Percentiles rank a stretch among this genome's conserved stretches.
Conservation (phyloP, 148 eudicot species). For the Spergularia marina region DNA sequence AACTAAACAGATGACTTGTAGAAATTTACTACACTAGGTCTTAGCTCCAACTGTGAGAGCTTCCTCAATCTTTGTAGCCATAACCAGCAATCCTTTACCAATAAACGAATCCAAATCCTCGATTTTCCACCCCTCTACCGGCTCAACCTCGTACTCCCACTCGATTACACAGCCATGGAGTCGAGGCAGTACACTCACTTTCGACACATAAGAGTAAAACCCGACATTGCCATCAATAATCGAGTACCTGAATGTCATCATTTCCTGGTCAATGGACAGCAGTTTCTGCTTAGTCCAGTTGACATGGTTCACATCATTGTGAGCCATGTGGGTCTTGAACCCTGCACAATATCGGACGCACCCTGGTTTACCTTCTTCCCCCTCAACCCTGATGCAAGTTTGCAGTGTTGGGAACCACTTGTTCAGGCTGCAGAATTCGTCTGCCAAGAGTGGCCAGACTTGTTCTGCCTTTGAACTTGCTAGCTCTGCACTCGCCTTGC, state of each 20-base stretch:
- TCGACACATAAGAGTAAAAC: slow-evolving; percentile 35
- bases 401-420: slow-evolving; percentile 40
- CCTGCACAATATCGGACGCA: slow-evolving; percentile 38
- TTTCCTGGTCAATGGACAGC: slow-evolving; percentile 25
- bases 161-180: slow-evolving; percentile 34
- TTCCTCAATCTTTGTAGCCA: slow-evolving; percentile 38
- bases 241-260: slow-evolving; percentile 29
- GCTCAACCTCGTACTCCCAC: slow-evolving; percentile 42
- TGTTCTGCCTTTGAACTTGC: slow-evolving; percentile 25
- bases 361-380: slow-evolving; percentile 30
- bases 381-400: slow-evolving; percentile 28
- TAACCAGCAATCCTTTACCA: slow-evolving; percentile 32
- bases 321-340: slow-evolving; percentile 28
- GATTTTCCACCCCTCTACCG: slow-evolving; percentile 35
- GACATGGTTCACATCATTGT: slow-evolving; percentile 9
- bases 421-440: slow-evolving; percentile 33
- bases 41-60: slow-evolving; percentile 17
- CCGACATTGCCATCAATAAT: slow-evolving; percentile 45
- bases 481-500: slow-evolving; percentile 33
- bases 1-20: too few relatives aligned
- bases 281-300: slow-evolving; percentile 46
- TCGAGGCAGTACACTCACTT: slow-evolving; percentile 22
- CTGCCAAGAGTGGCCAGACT: slow-evolving; percentile 38
- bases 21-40: neutral
- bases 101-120: slow-evolving; percentile 33